A percentile compares a stretch with the other conserved stretches of the same genome.
These are phyloP conservation scores for Scheffersomyces parashehatae DNA, from an alignment of 1,139 yeast genomes.

Conservation along the genomic window DNA sequence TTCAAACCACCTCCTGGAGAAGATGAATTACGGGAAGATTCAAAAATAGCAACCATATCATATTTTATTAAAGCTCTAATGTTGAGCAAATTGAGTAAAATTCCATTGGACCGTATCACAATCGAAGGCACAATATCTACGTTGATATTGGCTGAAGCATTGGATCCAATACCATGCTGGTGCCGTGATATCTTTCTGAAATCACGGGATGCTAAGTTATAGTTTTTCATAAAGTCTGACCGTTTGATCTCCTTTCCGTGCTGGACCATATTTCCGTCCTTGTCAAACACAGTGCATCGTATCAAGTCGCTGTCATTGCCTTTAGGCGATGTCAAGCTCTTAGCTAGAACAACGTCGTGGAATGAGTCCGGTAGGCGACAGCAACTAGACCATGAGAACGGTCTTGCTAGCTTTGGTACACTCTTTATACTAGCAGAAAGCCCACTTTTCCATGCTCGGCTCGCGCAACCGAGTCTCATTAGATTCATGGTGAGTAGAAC, in stretches of 20 bases:
- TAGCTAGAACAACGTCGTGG: constrained; percentile 24
- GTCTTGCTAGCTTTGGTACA: too few relatives aligned
- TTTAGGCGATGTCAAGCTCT: constrained; percentile 21
- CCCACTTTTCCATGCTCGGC: too few relatives aligned
- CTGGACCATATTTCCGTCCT: constrained; percentile 35
- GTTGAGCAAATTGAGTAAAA: constrained; percentile 42
- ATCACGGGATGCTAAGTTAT: constrained; percentile 42
- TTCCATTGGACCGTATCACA: constrained; percentile 36
- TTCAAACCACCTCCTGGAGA: constrained; percentile 28
- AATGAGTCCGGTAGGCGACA: constrained; percentile 3
- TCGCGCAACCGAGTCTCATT: too few relatives aligned
- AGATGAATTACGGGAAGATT: constrained; percentile 21
- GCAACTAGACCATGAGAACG: too few relatives aligned
- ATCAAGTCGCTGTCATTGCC: constrained; percentile 29
- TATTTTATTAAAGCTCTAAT: constrained; percentile 43
- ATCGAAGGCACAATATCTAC: constrained; percentile 48
- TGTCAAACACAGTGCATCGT: constrained; percentile 60
- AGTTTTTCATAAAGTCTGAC: constrained; percentile 36
- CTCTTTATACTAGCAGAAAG: too few relatives aligned
- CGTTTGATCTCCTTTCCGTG: constrained; percentile 43
- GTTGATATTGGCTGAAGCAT: constrained; percentile 16
- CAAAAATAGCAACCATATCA: constrained; percentile 43
- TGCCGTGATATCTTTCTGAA: constrained; percentile 40
- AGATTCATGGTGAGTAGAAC: too few relatives aligned
- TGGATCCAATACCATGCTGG: constrained; percentile 10